Evolutionary conservation across 2,329 filamentous ascomycete species (phyloP).

Genomic region (Beauveria varroae): DNA sequence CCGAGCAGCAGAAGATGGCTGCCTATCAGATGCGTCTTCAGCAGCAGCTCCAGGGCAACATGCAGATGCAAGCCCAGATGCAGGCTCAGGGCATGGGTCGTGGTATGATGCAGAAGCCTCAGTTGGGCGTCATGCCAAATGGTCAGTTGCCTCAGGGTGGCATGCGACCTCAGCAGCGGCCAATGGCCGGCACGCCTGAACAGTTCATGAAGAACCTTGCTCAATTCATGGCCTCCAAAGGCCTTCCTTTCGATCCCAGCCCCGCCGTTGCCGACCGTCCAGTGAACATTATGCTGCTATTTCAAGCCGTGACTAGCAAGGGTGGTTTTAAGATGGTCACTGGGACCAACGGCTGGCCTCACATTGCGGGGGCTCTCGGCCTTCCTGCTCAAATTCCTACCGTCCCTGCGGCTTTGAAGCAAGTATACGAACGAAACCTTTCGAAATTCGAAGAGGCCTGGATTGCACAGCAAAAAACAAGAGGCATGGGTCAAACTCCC

Average conservation of each 20-base stretch:
- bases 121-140: conserved; percentile 24
- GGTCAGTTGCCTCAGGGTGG: conserved; percentile 35
- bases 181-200: conserved; percentile 45
- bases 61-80: conserved; percentile 46
- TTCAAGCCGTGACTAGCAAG: conserved; percentile 64
- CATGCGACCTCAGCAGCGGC: conserved; percentile 43
- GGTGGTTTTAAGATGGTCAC: conserved; percentile 72
- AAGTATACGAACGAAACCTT: conserved; percentile 69
- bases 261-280: conserved; percentile 67
- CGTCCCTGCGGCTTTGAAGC: conserved; percentile 62
- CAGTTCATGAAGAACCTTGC: conserved; percentile 69
- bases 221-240: conserved; percentile 68
- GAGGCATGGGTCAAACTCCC: conserved; percentile 45
- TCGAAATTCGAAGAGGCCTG: conserved; percentile 68
- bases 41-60: conserved; percentile 57
- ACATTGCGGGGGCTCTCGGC: conserved; percentile 58
- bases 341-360: conserved; percentile 63
- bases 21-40: conserved; percentile 80
- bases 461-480: conserved; percentile 46
- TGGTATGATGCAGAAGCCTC: conserved; percentile 48
- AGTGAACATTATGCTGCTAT: conserved; percentile 70
- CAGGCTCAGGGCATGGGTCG: conserved; percentile 38
- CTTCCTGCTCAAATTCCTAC: conserved; percentile 58
- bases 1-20: conserved; percentile 67
- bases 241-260: conserved; percentile 65